Evolutionary conservation across 1,284 basidiomycete species (phyloP), one percentile per base, ranked within the genome.

Genomic region (Fomitopsis palustris): DNA sequence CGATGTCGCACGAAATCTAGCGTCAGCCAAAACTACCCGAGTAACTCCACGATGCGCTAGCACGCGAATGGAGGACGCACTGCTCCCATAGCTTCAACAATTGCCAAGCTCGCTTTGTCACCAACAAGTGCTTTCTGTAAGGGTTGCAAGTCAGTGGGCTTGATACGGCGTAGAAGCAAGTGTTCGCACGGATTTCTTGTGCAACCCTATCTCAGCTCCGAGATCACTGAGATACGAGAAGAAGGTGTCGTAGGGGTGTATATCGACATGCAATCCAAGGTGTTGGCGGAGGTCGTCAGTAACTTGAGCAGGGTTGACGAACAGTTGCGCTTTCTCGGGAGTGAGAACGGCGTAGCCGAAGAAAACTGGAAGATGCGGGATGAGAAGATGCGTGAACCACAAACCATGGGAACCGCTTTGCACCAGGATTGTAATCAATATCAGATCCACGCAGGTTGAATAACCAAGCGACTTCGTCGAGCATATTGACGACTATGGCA

Each of bases 391-490:
- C 4, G 53, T 19, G 12, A 23, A 14, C 19, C n/a, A 17, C 10
- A 17, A 47, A 9, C 45, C 8, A 19, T 27, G 29, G 37, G 33
- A 45, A 14, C 17, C 8, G 8, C 10, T 12, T 1, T 3, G 4
- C 17, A 23, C 84, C 80, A 63, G 95, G 95, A 70, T 97, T 98
- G 77, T 85, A 98, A 39, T 90, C 88, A 62, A 98, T 96, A 72
- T 98, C 96, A 1, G 87, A 85, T 1, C 96, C 95, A 61, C 96
- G 87, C 45, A 99, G 78, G 74, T 98, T 98, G 77, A 98, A 94
- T 31, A 97, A 72, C 96, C 96, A 95, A 0, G 93, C 93, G 49
- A 94, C 85, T 70, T 96, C 95, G 71, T 96, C 95, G 8, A 98
- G 83, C 78, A 88, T 85, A 23, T 81, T 89, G 9, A 96, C 82